phyloP scores from a whole-genome alignment of 768 basidiomycete species.

The Trametes cingulata region DNA sequence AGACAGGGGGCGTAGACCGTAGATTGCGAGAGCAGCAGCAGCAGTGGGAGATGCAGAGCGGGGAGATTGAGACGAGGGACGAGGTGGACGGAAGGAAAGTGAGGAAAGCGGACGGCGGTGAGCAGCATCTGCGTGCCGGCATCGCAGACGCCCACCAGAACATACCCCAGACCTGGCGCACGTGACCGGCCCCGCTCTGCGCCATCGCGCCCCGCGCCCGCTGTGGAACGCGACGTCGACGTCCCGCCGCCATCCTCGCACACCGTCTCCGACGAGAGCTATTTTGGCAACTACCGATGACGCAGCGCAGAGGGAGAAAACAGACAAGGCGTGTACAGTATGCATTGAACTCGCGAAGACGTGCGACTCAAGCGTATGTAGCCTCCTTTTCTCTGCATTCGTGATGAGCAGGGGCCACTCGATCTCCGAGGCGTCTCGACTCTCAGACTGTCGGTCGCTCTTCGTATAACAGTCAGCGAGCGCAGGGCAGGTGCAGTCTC shows the following conservation, averaged over 20 bases:
- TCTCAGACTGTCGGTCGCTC: no score
- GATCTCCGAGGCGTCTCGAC: no score
- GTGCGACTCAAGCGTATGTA: no score
- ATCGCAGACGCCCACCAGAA: neutral
- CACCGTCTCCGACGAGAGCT: neutral
- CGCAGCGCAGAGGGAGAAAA: neutral
- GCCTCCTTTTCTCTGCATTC: no score
- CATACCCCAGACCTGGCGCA: conserved; percentile 7
- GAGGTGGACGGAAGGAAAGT: neutral
- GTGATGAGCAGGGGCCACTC: no score
- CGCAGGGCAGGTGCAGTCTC: no score
- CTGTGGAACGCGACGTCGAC: neutral
- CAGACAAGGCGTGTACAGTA: no score
- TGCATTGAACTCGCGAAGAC: no score
- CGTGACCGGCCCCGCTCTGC: conserved; percentile 7
- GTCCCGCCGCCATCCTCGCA: neutral
- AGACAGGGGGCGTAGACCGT: neutral
- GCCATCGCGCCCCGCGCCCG: conserved; percentile 6
- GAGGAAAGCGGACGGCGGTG: neutral
- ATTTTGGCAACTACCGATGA: neutral
- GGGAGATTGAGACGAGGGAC: neutral
- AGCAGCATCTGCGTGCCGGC: conserved; percentile 3
- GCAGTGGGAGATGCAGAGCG: neutral
- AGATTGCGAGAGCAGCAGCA: neutral
- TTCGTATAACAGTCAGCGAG: no score